These are phyloP conservation scores for Infundibulicybe gibba DNA, from an alignment of 768 basidiomycete genomes.

Conservation along the genomic window DNA sequence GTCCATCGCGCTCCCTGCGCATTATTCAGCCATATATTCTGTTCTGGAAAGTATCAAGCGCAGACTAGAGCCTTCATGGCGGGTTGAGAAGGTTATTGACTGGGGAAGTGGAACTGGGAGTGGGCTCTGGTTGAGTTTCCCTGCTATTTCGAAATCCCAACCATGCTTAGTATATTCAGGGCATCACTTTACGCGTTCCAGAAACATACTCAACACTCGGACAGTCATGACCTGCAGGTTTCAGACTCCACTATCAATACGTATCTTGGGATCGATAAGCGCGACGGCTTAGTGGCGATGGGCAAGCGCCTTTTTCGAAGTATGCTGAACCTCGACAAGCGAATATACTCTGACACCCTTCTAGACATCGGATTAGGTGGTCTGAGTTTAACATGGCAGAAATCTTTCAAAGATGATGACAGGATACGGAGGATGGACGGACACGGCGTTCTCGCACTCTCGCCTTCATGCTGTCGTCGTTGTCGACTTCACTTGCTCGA, in stretches of 20 bases:
- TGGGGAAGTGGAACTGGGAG: constrained; percentile 85
- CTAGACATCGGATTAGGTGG: constrained; percentile 46
- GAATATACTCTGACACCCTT: background rate
- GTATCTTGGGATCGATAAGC: constrained; percentile 78
- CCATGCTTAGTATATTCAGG: constrained; percentile 36
- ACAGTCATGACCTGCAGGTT: constrained; percentile 29
- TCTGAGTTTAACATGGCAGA: constrained; percentile 51
- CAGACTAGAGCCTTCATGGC: constrained; percentile 62
- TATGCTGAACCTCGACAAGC: constrained; percentile 17
- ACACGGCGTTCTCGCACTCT: constrained; percentile 62
- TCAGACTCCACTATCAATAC: constrained; percentile 48
- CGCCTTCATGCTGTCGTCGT: constrained; percentile 84
- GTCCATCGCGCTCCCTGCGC: constrained; percentile 79
- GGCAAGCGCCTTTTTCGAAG: constrained; percentile 62
- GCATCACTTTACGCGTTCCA: constrained; percentile 68
- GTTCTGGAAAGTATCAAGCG: constrained; percentile 66
- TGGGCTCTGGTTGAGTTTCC: constrained; percentile 65
- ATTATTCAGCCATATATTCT: constrained; percentile 78
- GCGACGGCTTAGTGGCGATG: constrained; percentile 64
- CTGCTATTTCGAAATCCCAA: background rate
- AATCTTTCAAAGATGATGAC: constrained; percentile 49
- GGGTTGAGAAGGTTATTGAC: constrained; percentile 63
- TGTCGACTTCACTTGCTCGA: constrained; percentile 56
- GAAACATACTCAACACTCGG: constrained; percentile 17
- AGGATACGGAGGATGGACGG: constrained; percentile 37